Evolutionary conservation across 305 asterid species (phyloP).

Genomic region (Fraxinus paxiana): DNA sequence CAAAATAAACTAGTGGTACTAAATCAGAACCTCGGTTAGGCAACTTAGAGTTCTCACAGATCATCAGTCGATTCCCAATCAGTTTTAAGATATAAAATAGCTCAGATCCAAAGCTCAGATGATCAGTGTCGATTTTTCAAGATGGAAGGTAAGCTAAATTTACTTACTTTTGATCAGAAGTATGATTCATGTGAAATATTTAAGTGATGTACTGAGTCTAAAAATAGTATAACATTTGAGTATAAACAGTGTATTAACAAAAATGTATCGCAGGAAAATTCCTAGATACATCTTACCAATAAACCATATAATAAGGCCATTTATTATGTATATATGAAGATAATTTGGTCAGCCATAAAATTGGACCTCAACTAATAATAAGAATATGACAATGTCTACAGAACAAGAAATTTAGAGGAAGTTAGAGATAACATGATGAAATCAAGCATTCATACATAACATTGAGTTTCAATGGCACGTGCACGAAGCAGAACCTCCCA

Average conservation of each 20-base stretch:
- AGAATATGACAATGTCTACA: not conserved
- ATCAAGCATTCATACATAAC: conserved; percentile 51
- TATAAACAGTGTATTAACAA: not conserved
- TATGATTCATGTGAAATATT: not conserved
- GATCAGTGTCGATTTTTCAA: not conserved
- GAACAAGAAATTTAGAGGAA: not conserved
- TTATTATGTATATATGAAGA: not conserved
- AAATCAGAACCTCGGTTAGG: not conserved
- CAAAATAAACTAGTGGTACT: not conserved
- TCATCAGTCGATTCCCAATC: not conserved
- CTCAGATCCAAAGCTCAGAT: not conserved
- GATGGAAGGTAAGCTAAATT: not conserved
- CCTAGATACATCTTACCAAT: not conserved
- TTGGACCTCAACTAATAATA: not conserved
- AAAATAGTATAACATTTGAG: not conserved
- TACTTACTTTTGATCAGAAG: not conserved
- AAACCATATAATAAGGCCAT: not conserved
- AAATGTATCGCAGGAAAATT: not conserved
- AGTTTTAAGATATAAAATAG: not conserved
- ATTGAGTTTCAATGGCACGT: conserved; percentile 94
- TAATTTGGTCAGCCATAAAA: not conserved
- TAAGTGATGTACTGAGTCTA: not conserved
- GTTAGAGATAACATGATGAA: not conserved
- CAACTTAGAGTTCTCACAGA: not conserved
- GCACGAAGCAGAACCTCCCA: conserved; percentile 94